Conservation (phyloP, 129 eudicot genomes). For the Escallonia rubra region DNA sequence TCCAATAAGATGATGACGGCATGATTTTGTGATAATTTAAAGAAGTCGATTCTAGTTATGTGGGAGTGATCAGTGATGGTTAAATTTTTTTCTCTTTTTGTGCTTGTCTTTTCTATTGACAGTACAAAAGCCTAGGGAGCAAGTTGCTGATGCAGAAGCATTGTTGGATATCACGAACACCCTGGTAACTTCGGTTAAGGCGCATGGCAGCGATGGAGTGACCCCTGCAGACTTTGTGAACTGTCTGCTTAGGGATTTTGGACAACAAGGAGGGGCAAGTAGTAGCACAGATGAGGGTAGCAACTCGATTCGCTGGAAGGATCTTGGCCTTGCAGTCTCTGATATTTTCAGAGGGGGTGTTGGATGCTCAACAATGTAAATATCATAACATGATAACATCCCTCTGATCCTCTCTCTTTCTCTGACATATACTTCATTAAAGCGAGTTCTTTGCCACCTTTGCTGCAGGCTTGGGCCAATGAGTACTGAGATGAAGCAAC, state of each 20-base stretch:
- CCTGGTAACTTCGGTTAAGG: conserved; percentile 73
- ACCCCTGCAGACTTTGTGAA: conserved; percentile 78
- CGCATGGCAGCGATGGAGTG: conserved; percentile 63
- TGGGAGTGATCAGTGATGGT: neutral
- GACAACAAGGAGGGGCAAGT: conserved; percentile 39
- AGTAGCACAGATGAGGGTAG: conserved; percentile 34
- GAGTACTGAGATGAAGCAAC: conserved; percentile 78
- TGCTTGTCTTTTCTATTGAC: conserved; percentile 1
- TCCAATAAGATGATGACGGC: too few species aligned
- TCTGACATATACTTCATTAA: too few species aligned
- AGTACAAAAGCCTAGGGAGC: conserved; percentile 94
- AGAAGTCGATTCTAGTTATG: neutral
- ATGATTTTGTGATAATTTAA: too few species aligned
- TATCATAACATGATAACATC: neutral
- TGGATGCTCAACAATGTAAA: conserved; percentile 84
- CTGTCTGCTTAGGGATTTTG: conserved; percentile 59
- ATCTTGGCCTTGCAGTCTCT: conserved; percentile 60
- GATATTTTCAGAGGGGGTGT: conserved; percentile 51
- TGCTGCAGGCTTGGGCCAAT: conserved; percentile 88
- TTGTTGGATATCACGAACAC: conserved; percentile 75
- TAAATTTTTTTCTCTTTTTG: neutral
- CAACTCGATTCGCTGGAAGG: conserved; percentile 65
- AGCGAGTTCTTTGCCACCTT: neutral
- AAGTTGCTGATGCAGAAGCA: conserved; percentile 98
- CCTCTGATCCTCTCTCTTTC: too few species aligned